Base-by-base conservation (phyloP, 2,329 filamentous ascomycete genomes). In the Aspergillus jensenii region DNA sequence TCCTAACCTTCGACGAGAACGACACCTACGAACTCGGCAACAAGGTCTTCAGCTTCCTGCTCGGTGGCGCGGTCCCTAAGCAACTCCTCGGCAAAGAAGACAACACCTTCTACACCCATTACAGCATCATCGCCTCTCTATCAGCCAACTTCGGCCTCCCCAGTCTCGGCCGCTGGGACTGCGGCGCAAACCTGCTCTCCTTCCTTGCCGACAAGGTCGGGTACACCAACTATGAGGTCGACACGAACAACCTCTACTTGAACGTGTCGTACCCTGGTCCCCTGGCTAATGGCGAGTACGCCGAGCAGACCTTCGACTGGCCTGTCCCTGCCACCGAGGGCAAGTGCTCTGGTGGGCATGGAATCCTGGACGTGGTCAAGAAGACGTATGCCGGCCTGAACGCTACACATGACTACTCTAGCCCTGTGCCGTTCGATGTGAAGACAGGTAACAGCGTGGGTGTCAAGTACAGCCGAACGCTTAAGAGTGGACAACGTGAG, bases 1-100 rank as follows among this genome's bases (percentile, higher is more conserved):
- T 93, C 6, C 74, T 95, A 60, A 93, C 87, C n/a, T 95, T 91
- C 68, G 91, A 96, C 63, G 91, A 95, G 77, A 91, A 88, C 74
- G 83, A 89, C 65, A 86, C 84, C 9, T 91, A 92, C 74, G 76
- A 79, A 14, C 77, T 80, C 27, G 82, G 83, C 64, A 95, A 93
- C 81, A 81, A 81, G 37, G 81, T 95, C 59, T 83, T 90, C 59
- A 85, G 79, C 60, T 81, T 95, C 62, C 81, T 95, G 0, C 78
- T 96, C 1, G 91, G 91, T n/a, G 90, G 90, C 59, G 88, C 86
- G 15, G 74, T 96, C 2, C 88, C 89, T 9, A 55, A 78, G 3
- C 48, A 82, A 9, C 82, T 89, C 2, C 76, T 84, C 33, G 88
- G 88, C 58, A 91, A 88, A 21, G 84, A 80, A 3, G 90, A 96